Evolutionary conservation across 2,329 filamentous ascomycete species (phyloP).

Genomic region (Mycocentrospora acerina): DNA sequence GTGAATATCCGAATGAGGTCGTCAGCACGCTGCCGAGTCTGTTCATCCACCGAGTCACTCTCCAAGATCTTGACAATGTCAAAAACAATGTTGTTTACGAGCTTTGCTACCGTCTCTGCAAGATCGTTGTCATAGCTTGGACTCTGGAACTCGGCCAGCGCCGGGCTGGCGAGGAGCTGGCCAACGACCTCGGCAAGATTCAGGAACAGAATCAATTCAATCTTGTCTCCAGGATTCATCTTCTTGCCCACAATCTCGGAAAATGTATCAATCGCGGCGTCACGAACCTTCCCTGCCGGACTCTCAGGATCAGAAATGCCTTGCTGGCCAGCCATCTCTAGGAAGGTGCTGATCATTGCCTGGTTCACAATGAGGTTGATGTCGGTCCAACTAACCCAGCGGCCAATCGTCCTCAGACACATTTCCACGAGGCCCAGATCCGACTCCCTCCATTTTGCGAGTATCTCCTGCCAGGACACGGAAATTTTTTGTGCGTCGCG

Average conservation of each 20-base stretch:
- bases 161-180: slow-evolving; percentile 81
- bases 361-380: slow-evolving; percentile 87
- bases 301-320: slow-evolving; percentile 60
- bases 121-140: slow-evolving; percentile 92
- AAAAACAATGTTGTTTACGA: slow-evolving; percentile 85
- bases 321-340: slow-evolving; percentile 80
- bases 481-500: slow-evolving; percentile 89
- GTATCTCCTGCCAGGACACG: slow-evolving; percentile 86
- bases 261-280: slow-evolving; percentile 90
- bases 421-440: slow-evolving; percentile 77
- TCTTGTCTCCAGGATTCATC: slow-evolving; percentile 92
- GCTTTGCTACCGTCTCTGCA: slow-evolving; percentile 89
- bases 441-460: slow-evolving; percentile 70
- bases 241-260: slow-evolving; percentile 97
- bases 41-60: slow-evolving; percentile 61
- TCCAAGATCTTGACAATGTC: slow-evolving; percentile 89
- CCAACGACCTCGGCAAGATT: slow-evolving; percentile 83
- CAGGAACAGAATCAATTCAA: slow-evolving; percentile 88
- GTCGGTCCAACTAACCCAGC: slow-evolving; percentile 99
- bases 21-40: slow-evolving; percentile 73
- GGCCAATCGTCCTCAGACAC: slow-evolving; percentile 86
- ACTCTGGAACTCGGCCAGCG: slow-evolving; percentile 75
- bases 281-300: slow-evolving; percentile 71
- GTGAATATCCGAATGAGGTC: slow-evolving; percentile 81
- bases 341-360: slow-evolving; percentile 76